phyloP scores from a whole-genome alignment of 2,329 filamentous ascomycete genomes.

The Pseudogymnoascus pannorum region DNA sequence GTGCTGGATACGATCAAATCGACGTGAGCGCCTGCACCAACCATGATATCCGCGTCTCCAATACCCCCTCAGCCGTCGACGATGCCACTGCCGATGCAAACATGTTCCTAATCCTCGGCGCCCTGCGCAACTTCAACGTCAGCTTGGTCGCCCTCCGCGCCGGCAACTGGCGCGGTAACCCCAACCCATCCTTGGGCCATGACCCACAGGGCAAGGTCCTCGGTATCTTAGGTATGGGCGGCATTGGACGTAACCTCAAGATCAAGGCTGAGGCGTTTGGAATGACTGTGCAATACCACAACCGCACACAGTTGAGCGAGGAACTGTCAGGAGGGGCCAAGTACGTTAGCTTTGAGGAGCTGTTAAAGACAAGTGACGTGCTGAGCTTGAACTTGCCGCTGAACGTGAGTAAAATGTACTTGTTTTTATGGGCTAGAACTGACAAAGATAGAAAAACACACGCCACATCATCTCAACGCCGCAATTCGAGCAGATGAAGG shows the following conservation, averaged over 20 bases:
- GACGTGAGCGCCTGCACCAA: conserved; percentile 64
- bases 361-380: conserved; percentile 65
- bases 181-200: conserved; percentile 55
- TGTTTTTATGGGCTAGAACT: neutral
- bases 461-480: conserved; percentile 65
- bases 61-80: conserved; percentile 73
- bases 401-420: conserved; percentile 51
- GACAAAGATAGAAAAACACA: conserved; percentile 45
- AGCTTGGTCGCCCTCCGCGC: conserved; percentile 57
- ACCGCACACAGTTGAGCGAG: conserved; percentile 53
- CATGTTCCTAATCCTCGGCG: conserved; percentile 75
- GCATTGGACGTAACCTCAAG: conserved; percentile 72
- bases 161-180: conserved; percentile 59
- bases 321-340: conserved; percentile 50
- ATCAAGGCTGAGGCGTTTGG: conserved; percentile 68
- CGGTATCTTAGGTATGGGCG: conserved; percentile 80
- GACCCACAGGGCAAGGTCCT: conserved; percentile 73
- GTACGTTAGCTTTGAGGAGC: conserved; percentile 66
- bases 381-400: conserved; percentile 74
- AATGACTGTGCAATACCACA: conserved; percentile 70
- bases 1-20: conserved; percentile 80
- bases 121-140: conserved; percentile 64
- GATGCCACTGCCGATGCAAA: conserved; percentile 76
- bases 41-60: conserved; percentile 63
- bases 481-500: conserved; percentile 72